phyloP scores from a whole-genome alignment of 495 filamentous ascomycete genomes.

The Pseudomonodictys pantanalensis region DNA sequence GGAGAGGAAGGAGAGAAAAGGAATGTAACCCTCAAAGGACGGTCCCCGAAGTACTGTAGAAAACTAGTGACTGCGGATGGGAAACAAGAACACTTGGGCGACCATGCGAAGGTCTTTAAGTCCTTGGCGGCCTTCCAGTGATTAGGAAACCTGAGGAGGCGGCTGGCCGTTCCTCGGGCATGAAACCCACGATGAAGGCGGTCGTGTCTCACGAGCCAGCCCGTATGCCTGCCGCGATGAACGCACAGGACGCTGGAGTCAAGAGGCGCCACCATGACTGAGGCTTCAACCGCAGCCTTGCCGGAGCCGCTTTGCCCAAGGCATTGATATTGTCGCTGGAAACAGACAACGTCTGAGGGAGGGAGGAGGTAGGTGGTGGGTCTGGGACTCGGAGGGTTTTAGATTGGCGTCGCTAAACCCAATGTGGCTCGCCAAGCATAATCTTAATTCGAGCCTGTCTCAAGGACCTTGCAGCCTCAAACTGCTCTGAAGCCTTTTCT shows the following conservation, averaged over 20 bases:
- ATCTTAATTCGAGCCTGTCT: conserved; percentile 24
- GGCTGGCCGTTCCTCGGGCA: conserved; percentile 22
- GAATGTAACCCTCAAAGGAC: conserved; percentile 35
- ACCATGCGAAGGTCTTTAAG: conserved; percentile 25
- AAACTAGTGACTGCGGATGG: conserved; percentile 29
- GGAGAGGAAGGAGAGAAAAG: conserved; percentile 31
- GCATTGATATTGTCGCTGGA: conserved; percentile 30
- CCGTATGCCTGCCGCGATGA: conserved; percentile 8
- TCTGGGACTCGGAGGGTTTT: conserved; percentile 22
- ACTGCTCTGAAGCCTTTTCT: conserved; percentile 21
- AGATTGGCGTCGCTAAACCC: conserved; percentile 2
- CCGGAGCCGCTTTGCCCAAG: conserved; percentile 17
- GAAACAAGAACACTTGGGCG: conserved; percentile 26
- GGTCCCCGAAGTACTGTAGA: conserved; percentile 10
- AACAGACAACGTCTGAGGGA: conserved; percentile 29
- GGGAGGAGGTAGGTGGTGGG: conserved; percentile 17
- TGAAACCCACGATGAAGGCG: conserved; percentile 37
- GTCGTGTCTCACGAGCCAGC: conserved; percentile 29
- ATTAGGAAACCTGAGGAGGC: conserved; percentile 13
- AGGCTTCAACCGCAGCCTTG: conserved; percentile 8
- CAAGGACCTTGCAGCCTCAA: conserved; percentile 24
- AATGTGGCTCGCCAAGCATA: conserved; percentile 17
- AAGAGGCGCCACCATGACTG: conserved; percentile 23
- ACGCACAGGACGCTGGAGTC: conserved; percentile 20
- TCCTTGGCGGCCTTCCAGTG: conserved; percentile 28